Evolutionary conservation across 2,329 filamentous ascomycete genomes (phyloP), one percentile per base, ranked within the genome.

Genomic region (Nothopassalora personata): DNA sequence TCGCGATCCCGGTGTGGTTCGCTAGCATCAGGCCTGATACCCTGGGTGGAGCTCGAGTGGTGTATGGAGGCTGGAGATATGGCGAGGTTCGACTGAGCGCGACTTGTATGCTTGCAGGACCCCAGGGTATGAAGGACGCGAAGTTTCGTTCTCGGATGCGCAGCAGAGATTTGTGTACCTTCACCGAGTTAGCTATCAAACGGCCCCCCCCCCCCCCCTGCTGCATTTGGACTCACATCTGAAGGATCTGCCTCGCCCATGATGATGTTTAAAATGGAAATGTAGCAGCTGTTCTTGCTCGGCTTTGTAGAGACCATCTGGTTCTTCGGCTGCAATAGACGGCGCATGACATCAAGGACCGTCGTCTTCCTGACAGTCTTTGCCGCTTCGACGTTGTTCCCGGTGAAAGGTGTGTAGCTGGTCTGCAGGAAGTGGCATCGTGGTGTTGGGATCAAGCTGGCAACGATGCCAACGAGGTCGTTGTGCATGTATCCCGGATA

Each of bases 401-500:
- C 90, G 0, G 94, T 97, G 72, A 99, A 99, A 5, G 94, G 94
- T 0, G 94, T 99, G 79, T 99, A 99, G 47, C 93, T 91, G 5
- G 94, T 99, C 86, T 97, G 96, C 60, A 99, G 82, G 83, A 99
- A 99, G 78, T 99, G 95, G 73, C 92, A 96, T 67, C 94, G 87
- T 9, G 94, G 95, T 0, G 93, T 99, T 1, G 94, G 94, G 62
- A 99, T 97, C 46, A 99, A 83, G 19, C 91, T 96, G 27, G 95
- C 94, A 59, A 99, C 83, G 68, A 99, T 97, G 75, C 93, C 94
- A 71, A 96, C 92, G 15, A 99, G 87, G 72, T 99, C 94, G 75
- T 99, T 99, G 80, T 99, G 94, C 94, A 99, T 99, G 77, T 99
- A 99, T 43, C 94, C 94, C 1, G 94, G 94, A 74, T 99, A 99